Evolutionary conservation across 2,329 filamentous ascomycete species (phyloP), one percentile per base, ranked within the genome.

Genomic region (Xylaria sp.): DNA sequence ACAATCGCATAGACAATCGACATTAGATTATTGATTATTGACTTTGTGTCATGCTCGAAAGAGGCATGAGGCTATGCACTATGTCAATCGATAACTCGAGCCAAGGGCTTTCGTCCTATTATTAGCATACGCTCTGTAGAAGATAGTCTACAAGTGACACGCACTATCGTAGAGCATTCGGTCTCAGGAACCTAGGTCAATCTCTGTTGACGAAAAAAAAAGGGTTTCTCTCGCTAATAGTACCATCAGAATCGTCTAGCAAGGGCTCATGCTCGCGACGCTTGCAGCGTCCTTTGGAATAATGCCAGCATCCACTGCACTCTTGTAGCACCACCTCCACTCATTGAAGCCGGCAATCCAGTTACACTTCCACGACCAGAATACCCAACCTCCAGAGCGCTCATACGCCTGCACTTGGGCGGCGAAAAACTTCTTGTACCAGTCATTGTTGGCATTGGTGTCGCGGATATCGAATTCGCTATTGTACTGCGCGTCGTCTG

Each of bases 281-380:
- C 67, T 74, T 19, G 58, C 59, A 7, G 73, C 74, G 47, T 76
- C 74, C 64, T 71, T 50, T 9, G 75, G 75, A 32, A 77, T 75
- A 53, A 71, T 72, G 6, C 74, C 72, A 4, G 73, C 72, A 12
- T 68, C 72, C 34, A 77, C 75, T 14, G 75, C 75, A 12, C 71
- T 73, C 72, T 81, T 76, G 71, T 87, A 86, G 68, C 82, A 82
- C 85, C 84, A 86, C 24, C 83, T 75, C 77, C 81, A 85, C 71
- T 85, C 83, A 42, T 79, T 80, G 65, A 71, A 83, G 17, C 75
- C 86, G 1, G 65, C 69, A 61, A 76, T 76, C 69, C 69, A 75
- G 56, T 76, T 73, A 54, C 72, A 75, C 77, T 89, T 90, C 88
- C 87, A 90, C 0, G 82, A 82, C 88, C 88, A 90, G 73, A 88